Conservation (phyloP, 2,329 filamentous ascomycete species). For the Calonectria leucothoes region DNA sequence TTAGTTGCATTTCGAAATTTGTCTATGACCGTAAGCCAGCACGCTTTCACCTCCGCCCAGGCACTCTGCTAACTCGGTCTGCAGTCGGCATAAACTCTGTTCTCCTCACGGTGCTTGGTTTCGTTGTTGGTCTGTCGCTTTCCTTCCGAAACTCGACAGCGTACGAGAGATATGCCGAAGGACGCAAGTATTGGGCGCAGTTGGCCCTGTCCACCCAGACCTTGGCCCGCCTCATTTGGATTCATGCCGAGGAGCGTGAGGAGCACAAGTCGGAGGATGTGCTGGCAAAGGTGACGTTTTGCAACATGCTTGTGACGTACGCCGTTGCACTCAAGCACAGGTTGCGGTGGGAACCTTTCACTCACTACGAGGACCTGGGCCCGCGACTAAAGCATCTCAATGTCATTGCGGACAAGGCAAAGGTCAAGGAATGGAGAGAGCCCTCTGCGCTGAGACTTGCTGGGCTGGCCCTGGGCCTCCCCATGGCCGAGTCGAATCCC, state of each 20-base stretch:
- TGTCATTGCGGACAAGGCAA: constrained; percentile 69
- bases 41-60: background rate
- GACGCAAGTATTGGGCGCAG: constrained; percentile 70
- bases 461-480: constrained; percentile 79
- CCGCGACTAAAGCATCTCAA: constrained; percentile 78
- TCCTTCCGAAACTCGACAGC: constrained; percentile 81
- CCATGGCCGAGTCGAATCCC: constrained; percentile 81
- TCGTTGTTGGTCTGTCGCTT: constrained; percentile 79
- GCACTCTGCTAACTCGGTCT: background rate
- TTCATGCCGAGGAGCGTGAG: constrained; percentile 73
- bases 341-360: constrained; percentile 83
- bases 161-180: constrained; percentile 77
- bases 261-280: constrained; percentile 71
- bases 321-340: constrained; percentile 82
- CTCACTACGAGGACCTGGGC: constrained; percentile 77
- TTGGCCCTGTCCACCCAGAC: constrained; percentile 71
- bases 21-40: constrained; percentile 48
- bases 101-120: constrained; percentile 81
- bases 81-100: constrained; percentile 43
- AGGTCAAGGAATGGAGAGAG: constrained; percentile 46
- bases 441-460: constrained; percentile 66
- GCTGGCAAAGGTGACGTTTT: constrained; percentile 75
- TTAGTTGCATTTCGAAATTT: constrained; percentile 66
- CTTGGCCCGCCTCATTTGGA: constrained; percentile 83
- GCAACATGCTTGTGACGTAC: constrained; percentile 82